phyloP scores from a whole-genome alignment of 2,329 filamentous ascomycete genomes.

The Pestalotiopsis sp. region DNA sequence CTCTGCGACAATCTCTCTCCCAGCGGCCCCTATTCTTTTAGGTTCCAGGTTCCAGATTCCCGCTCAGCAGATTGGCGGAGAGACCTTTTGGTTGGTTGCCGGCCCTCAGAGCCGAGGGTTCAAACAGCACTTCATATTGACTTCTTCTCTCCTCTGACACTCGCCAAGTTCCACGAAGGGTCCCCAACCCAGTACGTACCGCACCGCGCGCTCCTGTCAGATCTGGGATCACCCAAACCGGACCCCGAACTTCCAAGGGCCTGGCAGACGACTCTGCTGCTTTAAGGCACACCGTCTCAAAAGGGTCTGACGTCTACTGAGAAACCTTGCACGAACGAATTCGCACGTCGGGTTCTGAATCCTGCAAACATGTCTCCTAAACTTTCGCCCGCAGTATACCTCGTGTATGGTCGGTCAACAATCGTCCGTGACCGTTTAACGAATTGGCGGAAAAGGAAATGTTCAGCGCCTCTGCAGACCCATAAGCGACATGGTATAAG shows the following conservation, averaged over 20 bases:
- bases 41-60: neutral
- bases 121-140: neutral
- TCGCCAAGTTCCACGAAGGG: neutral
- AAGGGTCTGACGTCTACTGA: neutral
- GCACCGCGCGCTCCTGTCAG: neutral
- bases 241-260: neutral
- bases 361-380: neutral
- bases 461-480: neutral
- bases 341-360: neutral
- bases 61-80: neutral
- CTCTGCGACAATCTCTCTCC: slow-evolving; percentile 5
- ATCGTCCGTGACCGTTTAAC: neutral
- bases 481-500: neutral
- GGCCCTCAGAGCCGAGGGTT: slow-evolving; percentile 4
- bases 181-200: neutral
- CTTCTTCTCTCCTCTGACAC: neutral
- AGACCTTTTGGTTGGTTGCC: neutral
- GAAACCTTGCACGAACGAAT: neutral
- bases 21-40: neutral
- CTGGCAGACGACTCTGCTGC: neutral
- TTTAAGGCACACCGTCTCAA: neutral
- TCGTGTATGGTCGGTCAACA: neutral
- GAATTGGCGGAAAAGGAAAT: neutral
- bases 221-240: neutral
- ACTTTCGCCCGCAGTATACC: neutral